phyloP scores from a whole-genome alignment of 169 alveolate species.

The Fabrea salina region DNA sequence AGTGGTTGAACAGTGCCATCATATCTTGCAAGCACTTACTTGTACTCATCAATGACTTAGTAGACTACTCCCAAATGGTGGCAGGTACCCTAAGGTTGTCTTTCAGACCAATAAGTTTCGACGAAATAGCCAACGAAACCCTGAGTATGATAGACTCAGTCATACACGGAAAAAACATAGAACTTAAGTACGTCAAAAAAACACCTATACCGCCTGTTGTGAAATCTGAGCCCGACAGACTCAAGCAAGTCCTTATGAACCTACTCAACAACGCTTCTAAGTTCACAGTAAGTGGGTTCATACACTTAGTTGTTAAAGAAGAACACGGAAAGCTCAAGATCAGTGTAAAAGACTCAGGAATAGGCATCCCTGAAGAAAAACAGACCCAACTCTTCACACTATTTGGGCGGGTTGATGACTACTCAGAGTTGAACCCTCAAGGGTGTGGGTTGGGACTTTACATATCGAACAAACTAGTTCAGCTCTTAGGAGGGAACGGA shows the following conservation, averaged over 20 bases:
- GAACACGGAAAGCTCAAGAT: not conserved
- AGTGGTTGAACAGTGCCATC: not conserved
- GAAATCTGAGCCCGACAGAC: constrained; percentile 22
- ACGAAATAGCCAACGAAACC: not conserved
- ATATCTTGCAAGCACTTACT: not conserved
- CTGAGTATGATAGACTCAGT: not conserved
- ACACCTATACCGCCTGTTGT: not conserved
- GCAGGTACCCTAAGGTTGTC: not conserved
- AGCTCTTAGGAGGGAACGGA: constrained; percentile 4
- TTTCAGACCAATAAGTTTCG: not conserved
- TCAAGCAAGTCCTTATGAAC: constrained; percentile 36
- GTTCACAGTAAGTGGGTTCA: constrained; percentile 32
- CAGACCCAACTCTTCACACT: not conserved
- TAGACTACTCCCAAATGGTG: constrained; percentile 5
- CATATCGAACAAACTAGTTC: not conserved
- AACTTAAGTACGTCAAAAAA: not conserved
- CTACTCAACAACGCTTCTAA: constrained; percentile 33
- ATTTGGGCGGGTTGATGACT: not conserved
- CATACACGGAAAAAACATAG: not conserved
- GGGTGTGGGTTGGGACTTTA: constrained; percentile 1
- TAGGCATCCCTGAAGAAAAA: constrained; percentile 15
- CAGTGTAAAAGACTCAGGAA: constrained; percentile 1
- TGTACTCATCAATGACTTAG: constrained; percentile 4
- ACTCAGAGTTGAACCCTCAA: not conserved
- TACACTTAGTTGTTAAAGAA: not conserved